Conservation (phyloP, 140 eudicot species). For the Ambrosia hybrid region DNA sequence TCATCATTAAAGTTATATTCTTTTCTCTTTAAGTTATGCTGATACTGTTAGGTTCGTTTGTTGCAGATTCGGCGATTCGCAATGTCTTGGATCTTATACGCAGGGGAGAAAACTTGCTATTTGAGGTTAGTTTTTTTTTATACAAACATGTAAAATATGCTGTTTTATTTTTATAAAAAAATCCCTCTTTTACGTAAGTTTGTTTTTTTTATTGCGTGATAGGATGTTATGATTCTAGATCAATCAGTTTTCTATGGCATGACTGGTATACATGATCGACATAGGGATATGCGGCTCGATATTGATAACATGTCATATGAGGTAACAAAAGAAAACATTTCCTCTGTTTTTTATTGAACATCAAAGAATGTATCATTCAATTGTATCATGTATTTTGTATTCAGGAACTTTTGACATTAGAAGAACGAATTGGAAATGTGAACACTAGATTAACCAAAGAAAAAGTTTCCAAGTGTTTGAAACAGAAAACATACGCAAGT, state of each 20-base stretch:
- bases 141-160: no score
- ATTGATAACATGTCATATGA: no score
- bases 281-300: no score
- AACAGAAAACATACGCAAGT: no score
- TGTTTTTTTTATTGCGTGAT: constrained; percentile 17
- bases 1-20: background rate
- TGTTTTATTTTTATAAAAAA: background rate
- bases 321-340: no score
- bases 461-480: no score
- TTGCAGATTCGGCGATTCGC: constrained; percentile 79
- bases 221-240: constrained; percentile 95
- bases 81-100: no score
- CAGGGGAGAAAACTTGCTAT: constrained; percentile 85
- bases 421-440: constrained; percentile 91
- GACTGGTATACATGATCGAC: no score
- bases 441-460: constrained; percentile 81
- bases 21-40: background rate
- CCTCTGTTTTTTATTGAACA: background rate
- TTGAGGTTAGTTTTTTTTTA: constrained; percentile 58
- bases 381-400: background rate
- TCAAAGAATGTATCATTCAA: background rate
- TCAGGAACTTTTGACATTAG: constrained; percentile 88
- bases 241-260: no score
- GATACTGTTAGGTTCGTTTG: background rate
- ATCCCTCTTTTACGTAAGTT: background rate